Evolutionary conservation across 2,329 filamentous ascomycete species (phyloP).

Genomic region (Colletotrichum somersetense): DNA sequence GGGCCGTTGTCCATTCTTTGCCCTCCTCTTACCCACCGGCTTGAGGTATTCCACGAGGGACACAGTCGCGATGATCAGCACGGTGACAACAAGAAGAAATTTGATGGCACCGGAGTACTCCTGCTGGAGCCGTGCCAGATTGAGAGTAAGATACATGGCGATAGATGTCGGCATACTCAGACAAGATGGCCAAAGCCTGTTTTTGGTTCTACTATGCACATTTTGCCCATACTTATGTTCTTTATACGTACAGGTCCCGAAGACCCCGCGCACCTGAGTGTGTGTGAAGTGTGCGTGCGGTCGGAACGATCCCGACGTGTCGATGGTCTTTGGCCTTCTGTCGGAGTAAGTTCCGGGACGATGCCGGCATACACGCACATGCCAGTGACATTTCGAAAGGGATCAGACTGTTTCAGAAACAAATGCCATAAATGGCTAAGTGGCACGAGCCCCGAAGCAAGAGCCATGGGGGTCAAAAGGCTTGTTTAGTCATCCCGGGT

Average conservation of each 20-base stretch:
- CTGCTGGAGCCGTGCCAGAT: neutral
- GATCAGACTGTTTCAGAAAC: neutral
- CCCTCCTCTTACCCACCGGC: neutral
- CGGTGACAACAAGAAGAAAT: neutral
- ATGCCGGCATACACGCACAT: neutral
- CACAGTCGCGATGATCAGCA: neutral
- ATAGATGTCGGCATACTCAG: neutral
- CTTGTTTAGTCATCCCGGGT: neutral
- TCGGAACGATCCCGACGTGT: constrained; percentile 5
- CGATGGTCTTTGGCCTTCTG: neutral
- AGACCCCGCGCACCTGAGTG: neutral
- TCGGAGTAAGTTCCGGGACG: neutral
- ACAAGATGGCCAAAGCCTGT: neutral
- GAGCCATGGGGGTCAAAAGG: neutral
- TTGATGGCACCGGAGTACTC: neutral
- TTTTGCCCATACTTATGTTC: neutral
- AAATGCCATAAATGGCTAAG: neutral
- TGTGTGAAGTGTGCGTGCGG: neutral
- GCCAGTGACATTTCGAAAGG: neutral
- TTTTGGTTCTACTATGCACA: neutral
- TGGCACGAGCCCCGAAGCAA: neutral
- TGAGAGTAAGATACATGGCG: neutral
- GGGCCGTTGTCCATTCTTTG: constrained; percentile 2
- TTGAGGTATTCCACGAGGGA: neutral
- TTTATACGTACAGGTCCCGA: neutral